Conservation (phyloP, 352 stramenopile species). For the Pythium dissimile region DNA sequence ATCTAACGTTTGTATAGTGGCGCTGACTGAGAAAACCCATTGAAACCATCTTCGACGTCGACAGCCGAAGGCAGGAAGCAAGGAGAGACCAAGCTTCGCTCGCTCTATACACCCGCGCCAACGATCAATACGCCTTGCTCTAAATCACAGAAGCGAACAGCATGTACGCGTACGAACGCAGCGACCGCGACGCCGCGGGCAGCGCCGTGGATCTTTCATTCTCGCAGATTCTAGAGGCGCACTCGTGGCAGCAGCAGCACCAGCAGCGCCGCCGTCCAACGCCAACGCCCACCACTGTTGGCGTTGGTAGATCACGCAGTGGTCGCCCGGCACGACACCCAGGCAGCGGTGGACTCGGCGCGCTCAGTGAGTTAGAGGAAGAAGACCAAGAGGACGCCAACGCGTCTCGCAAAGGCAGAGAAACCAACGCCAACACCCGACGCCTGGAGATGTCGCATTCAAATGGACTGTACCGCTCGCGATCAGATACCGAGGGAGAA, state of each 20-base stretch:
- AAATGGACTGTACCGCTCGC: constrained; percentile 2
- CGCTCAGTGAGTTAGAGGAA: constrained; percentile 15
- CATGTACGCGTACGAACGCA: constrained; percentile 42
- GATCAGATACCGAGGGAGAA: constrained; percentile 20
- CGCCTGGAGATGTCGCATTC: not conserved
- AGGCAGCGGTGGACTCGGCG: constrained; percentile 6
- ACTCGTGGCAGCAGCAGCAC: constrained; percentile 52
- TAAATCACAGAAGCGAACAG: too few species aligned
- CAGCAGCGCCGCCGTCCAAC: constrained; percentile 27
- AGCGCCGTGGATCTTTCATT: constrained; percentile 66
- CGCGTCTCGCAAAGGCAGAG: too few species aligned
- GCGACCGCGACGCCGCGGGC: constrained; percentile 24
- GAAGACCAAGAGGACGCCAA: constrained; percentile 12
- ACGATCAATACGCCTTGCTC: too few species aligned
- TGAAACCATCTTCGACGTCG: constrained; percentile 3
- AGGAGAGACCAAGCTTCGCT: too few species aligned
- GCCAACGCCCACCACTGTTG: not conserved
- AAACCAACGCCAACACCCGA: not conserved
- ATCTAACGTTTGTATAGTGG: constrained; percentile 7
- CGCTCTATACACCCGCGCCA: too few species aligned
- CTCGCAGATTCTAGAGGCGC: constrained; percentile 75
- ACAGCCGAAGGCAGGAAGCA: not conserved
- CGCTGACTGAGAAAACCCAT: not conserved
- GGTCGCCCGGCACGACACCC: not conserved
- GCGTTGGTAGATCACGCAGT: not conserved